These are phyloP conservation scores for Fusarium sp. DNA, from an alignment of 2,329 filamentous ascomycete species.

Conservation along the genomic window DNA sequence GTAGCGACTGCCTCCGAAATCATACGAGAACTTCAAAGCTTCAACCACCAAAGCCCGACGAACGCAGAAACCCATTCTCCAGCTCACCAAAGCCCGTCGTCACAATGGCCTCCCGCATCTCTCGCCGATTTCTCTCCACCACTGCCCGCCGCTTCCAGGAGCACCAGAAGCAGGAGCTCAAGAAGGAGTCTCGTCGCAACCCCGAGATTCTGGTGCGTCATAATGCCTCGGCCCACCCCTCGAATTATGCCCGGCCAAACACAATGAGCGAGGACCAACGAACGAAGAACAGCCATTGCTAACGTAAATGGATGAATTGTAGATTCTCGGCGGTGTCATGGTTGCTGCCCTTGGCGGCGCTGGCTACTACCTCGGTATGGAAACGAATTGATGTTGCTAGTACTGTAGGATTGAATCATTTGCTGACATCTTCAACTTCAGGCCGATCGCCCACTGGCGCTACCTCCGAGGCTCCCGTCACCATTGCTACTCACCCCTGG, in stretches of 20 bases:
- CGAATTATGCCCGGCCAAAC: constrained; percentile 19
- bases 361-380: constrained; percentile 88
- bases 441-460: constrained; percentile 88
- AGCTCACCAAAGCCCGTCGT: constrained; percentile 43
- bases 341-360: constrained; percentile 88
- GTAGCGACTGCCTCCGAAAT: constrained; percentile 48
- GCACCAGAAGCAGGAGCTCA: constrained; percentile 64
- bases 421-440: constrained; percentile 55
- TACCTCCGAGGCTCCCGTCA: constrained; percentile 84
- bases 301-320: constrained; percentile 40
- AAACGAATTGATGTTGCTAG: constrained; percentile 10
- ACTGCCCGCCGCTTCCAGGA: constrained; percentile 66
- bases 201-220: constrained; percentile 63
- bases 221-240: constrained; percentile 50
- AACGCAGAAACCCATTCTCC: constrained; percentile 39
- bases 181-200: constrained; percentile 72
- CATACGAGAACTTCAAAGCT: constrained; percentile 54
- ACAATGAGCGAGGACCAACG: constrained; percentile 9
- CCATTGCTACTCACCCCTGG: constrained; percentile 92
- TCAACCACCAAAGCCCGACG: constrained; percentile 39
- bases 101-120: constrained; percentile 71
- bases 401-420: constrained; percentile 16
- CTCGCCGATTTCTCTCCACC: constrained; percentile 71
- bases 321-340: constrained; percentile 96
- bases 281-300: constrained; percentile 24